Conservation (phyloP, 1,284 basidiomycete genomes). For the Tetrapyrgos nigripes region DNA sequence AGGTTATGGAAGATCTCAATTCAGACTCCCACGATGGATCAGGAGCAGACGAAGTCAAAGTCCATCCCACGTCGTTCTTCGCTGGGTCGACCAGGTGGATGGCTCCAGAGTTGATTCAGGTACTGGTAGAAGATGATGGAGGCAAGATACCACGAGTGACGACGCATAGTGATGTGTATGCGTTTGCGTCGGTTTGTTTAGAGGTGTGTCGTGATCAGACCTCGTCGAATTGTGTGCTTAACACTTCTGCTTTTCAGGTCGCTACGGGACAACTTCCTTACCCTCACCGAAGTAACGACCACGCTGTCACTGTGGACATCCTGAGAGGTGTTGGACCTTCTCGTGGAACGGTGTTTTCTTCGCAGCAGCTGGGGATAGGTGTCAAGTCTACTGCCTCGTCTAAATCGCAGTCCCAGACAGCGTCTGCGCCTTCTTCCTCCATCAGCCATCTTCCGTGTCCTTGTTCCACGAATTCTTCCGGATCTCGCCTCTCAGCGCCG, state of each 20-base stretch:
- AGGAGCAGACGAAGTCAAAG: neutral
- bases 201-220: conserved; percentile 44
- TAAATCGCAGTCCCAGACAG: too few species aligned
- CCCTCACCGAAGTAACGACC: conserved; percentile 55
- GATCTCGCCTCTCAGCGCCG: too few species aligned
- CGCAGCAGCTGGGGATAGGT: conserved; percentile 22
- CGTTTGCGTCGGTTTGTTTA: conserved; percentile 61
- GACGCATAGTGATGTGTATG: conserved; percentile 60
- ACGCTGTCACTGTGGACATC: conserved; percentile 60
- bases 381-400: too few species aligned
- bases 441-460: too few species aligned
- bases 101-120: conserved; percentile 61
- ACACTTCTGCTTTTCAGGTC: conserved; percentile 37
- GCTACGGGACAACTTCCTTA: conserved; percentile 58
- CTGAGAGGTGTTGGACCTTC: conserved; percentile 55
- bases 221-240: neutral
- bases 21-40: conserved; percentile 32
- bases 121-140: conserved; percentile 52
- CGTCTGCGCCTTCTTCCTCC: too few species aligned
- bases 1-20: conserved; percentile 58
- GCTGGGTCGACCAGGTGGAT: conserved; percentile 58
- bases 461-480: too few species aligned
- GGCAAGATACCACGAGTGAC: conserved; percentile 46
- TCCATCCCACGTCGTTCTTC: conserved; percentile 47
- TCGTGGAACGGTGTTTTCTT: conserved; percentile 20